Evolutionary conservation across 441 rosid genomes (phyloP).

Genomic region (Syzygium malaccense): DNA sequence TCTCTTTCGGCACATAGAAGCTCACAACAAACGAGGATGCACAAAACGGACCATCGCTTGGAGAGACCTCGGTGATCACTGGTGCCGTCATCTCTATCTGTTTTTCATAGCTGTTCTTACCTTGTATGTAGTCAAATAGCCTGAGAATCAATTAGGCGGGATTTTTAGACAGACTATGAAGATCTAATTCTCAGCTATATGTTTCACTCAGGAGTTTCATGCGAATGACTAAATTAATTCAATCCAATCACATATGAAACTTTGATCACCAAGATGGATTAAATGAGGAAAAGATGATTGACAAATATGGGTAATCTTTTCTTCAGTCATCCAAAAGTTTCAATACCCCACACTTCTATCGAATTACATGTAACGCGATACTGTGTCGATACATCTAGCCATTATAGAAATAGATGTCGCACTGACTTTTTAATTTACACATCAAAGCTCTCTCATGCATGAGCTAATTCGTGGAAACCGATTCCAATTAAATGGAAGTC

Average conservation of each 20-base stretch:
- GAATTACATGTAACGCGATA: neutral
- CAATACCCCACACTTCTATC: neutral
- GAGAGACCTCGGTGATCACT: constrained; percentile 53
- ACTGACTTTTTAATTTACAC: neutral
- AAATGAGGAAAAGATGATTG: neutral
- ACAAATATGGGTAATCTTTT: neutral
- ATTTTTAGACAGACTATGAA: neutral
- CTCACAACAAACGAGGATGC: constrained; percentile 72
- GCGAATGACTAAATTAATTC: neutral
- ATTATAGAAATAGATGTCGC: neutral
- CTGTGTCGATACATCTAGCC: accelerated
- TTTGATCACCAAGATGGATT: neutral
- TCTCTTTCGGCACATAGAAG: constrained; percentile 68
- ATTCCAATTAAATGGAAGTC: neutral
- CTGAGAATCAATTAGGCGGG: constrained; percentile 18
- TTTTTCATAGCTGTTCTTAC: constrained; percentile 48
- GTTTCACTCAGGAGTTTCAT: neutral
- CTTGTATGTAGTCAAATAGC: constrained; percentile 78
- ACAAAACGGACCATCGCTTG: constrained; percentile 82
- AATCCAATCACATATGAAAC: neutral
- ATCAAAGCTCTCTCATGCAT: neutral
- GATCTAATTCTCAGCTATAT: neutral
- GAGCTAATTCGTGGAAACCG: neutral
- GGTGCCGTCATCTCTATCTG: constrained; percentile 91
- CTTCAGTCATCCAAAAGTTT: neutral